Base-by-base conservation (phyloP, 306 rosid genomes). In the Citrullus mucosospermus region DNA sequence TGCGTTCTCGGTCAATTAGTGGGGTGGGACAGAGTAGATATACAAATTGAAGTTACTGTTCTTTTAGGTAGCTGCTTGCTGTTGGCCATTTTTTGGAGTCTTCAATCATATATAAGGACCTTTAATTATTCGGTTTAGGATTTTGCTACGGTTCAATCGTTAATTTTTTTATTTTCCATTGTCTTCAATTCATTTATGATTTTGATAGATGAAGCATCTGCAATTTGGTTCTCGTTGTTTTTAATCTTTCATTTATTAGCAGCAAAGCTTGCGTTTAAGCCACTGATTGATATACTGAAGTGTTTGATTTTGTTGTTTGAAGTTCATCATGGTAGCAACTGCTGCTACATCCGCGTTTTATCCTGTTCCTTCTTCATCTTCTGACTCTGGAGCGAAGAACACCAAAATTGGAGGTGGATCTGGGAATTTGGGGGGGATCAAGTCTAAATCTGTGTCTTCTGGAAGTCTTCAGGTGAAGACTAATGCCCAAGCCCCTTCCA, bases 401-500 rank as follows among this genome's bases (percentile, higher is more conserved):
- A 63, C 82, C 63, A 90, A 90, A 73, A 79, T 12, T 75, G 92
- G 89, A 73, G 79, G 85, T 70, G 88, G 91, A 48, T 77, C 79
- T 63, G 78, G 70, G 28, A 88, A 79, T 83, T 83, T 95, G 53
- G 89, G 82, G 38, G 90, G 89, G 65, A 71, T 81, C 75, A 95
- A 87, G 63, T 90, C 88, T 8, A 96, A 91, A 82, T 82, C 86
- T 41, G 79, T 80, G 2, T 54, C 81, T 39, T 78, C 92, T 25
- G 81, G 91, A 70, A 81, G 90, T 84, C 82, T 95, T 90, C 86
- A 85, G 85, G 97, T 90, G 78, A 96, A 89, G 93, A 87, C 93
- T 70, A 89, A 88, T 83, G 96, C 98, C 76, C 99, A 92, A 87
- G 93, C 98, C 73, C 91, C 98, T 75, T 79, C 93, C 8, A 93